Evolutionary conservation across 2,329 filamentous ascomycete species (phyloP).

Genomic region (Xylaria sp.): DNA sequence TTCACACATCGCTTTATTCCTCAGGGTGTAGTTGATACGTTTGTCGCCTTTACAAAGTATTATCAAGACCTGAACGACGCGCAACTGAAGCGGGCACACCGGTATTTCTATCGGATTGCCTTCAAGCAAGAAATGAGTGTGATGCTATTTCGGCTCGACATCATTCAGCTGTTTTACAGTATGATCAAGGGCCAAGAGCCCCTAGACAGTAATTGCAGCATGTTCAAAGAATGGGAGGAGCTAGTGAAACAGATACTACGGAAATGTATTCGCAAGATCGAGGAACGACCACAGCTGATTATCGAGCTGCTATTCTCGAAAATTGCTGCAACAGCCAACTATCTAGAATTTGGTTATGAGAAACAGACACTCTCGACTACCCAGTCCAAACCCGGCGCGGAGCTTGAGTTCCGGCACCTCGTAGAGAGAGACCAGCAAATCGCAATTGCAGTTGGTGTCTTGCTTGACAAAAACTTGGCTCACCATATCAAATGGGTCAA

Average conservation of each 20-base stretch:
- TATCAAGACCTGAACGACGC: slow-evolving; percentile 81
- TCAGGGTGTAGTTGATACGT: slow-evolving; percentile 89
- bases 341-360: slow-evolving; percentile 90
- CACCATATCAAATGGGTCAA: slow-evolving; percentile 87
- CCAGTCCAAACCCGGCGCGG: slow-evolving; percentile 76
- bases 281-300: slow-evolving; percentile 84
- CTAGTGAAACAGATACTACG: slow-evolving; percentile 85
- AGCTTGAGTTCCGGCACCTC: slow-evolving; percentile 82
- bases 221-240: slow-evolving; percentile 91
- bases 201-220: slow-evolving; percentile 71
- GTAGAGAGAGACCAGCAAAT: slow-evolving; percentile 77
- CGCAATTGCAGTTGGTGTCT: slow-evolving; percentile 78
- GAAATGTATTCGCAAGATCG: slow-evolving; percentile 83
- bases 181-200: slow-evolving; percentile 91
- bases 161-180: slow-evolving; percentile 85
- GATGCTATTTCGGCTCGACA: slow-evolving; percentile 89
- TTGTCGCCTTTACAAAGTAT: slow-evolving; percentile 79
- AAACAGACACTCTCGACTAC: slow-evolving; percentile 72
- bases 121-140: slow-evolving; percentile 95
- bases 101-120: slow-evolving; percentile 91
- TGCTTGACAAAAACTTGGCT: slow-evolving; percentile 81
- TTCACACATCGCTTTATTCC: slow-evolving; percentile 84
- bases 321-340: slow-evolving; percentile 82
- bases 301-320: slow-evolving; percentile 97
- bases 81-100: slow-evolving; percentile 90